Percentiles rank a stretch among this genome's conserved stretches.
Conservation (phyloP, 75 land plant species). For the Adiantum capillusveneris region DNA sequence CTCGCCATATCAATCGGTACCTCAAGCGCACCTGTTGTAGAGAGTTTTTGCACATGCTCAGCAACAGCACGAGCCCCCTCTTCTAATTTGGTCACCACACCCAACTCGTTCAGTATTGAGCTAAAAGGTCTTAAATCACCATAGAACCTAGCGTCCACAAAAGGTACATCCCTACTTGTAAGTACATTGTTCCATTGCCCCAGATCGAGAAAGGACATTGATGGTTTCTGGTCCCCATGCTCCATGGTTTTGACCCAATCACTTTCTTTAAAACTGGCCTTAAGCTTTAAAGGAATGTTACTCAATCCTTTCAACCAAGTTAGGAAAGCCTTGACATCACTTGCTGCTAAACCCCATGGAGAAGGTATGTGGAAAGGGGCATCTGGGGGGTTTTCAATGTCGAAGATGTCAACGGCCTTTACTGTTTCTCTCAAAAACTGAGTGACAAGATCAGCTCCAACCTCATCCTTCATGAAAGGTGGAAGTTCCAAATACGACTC, state of each 20-base stretch:
- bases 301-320: constrained; percentile 1
- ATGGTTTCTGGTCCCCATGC: constrained; percentile 6
- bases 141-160: constrained; percentile 6
- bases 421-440: neutral
- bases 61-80: neutral
- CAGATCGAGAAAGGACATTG: neutral
- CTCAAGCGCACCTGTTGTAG: neutral
- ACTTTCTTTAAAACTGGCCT: neutral
- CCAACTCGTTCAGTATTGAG: constrained; percentile 1
- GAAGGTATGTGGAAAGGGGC: neutral
- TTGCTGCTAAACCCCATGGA: neutral
- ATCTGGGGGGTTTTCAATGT: constrained; percentile 5
- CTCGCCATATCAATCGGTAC: neutral
- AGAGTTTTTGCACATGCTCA: neutral
- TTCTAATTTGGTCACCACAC: neutral
- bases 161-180: constrained; percentile 1
- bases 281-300: neutral
- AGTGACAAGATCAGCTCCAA: neutral
- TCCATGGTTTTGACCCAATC: constrained; percentile 1
- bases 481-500: neutral
- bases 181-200: neutral
- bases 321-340: neutral
- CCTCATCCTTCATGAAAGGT: neutral
- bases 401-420: neutral
- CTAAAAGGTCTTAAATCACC: constrained; percentile 1